Conservation (phyloP, 2,329 filamentous ascomycete genomes). For the Diplodia seriata region DNA sequence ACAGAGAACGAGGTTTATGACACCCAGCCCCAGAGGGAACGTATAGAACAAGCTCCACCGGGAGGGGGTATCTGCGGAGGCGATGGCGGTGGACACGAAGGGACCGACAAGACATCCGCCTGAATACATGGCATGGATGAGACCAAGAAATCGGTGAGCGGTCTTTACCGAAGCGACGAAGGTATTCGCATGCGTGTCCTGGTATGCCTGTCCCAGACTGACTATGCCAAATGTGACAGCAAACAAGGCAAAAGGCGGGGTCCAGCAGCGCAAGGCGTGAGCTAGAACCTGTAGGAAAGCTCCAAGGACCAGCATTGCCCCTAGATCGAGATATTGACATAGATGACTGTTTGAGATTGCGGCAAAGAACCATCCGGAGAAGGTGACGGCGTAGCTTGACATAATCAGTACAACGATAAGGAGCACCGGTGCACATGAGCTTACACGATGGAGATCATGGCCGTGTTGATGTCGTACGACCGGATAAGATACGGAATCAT, state of each 20-base stretch:
- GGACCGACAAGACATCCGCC: slow-evolving; percentile 64
- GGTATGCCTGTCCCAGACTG: slow-evolving; percentile 66
- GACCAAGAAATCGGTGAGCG: slow-evolving; percentile 67
- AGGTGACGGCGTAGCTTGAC: slow-evolving; percentile 60
- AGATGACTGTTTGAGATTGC: slow-evolving; percentile 64
- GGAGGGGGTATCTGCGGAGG: slow-evolving; percentile 42
- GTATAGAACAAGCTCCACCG: slow-evolving; percentile 65
- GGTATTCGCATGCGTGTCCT: slow-evolving; percentile 69
- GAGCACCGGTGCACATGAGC: slow-evolving; percentile 28
- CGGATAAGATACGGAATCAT: slow-evolving; percentile 68
- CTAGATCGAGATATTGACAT: slow-evolving; percentile 60
- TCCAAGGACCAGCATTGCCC: slow-evolving; percentile 63
- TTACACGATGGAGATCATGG: slow-evolving; percentile 54
- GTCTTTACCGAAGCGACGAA: slow-evolving; percentile 61
- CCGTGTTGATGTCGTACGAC: slow-evolving; percentile 62
- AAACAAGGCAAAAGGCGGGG: slow-evolving; percentile 64
- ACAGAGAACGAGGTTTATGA: slow-evolving; percentile 59
- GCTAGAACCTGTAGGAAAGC: slow-evolving; percentile 62
- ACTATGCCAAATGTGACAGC: slow-evolving; percentile 65
- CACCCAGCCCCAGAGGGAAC: slow-evolving; percentile 61
- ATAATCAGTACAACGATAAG: slow-evolving; percentile 32
- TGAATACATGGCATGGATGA: slow-evolving; percentile 69
- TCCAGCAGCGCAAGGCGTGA: slow-evolving; percentile 63
- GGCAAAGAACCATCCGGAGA: slow-evolving; percentile 66
- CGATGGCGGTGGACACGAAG: slow-evolving; percentile 51